Evolutionary conservation across 192 early-diverging fungal genomes (phyloP), one percentile per base, ranked within the genome.

Genomic region (Backusella liffmaniae): DNA sequence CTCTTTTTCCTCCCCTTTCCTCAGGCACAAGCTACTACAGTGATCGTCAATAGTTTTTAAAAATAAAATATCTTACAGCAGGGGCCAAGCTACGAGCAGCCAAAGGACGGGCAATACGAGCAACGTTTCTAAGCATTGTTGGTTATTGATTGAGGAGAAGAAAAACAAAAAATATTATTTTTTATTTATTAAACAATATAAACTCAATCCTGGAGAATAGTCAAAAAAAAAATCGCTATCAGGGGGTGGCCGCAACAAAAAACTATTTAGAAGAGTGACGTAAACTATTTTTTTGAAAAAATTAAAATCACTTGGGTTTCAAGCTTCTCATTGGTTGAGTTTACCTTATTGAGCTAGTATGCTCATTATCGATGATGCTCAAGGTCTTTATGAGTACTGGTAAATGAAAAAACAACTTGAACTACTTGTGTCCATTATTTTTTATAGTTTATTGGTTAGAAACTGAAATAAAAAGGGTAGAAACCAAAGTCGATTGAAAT

Each of bases 61-160:
- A 32, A 32, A 32, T 30, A 30, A 65, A 35, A 23, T 41, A 51
- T 68, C 74, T 74, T 82, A 84, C 74, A 83, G 82, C 86, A 77
- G 87, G 81, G 56, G 84, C 84, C 82, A 85, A 77, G 80, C 80
- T 74, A 75, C 82, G 80, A 70, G 82, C 83, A 41, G 81, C 85
- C 46, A 84, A 77, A 68, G 87, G 82, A 75, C 84, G 79, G 70
- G 84, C 86, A 83, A 84, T 83, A 75, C 82, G 82, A 80, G 78
- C 79, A 76, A 87, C 78, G 82, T 84, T 85, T 80, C 86, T 81
- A 73, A 87, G 79, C 86, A 87, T 87, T 81, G 73, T 74, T 81
- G 67, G 49, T 73, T 53, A 29, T 35, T 59, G 23, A 62, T 59
- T 36, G 72, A 36, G 34, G 62, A 65, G 66, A 73, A 62, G 56